Evolutionary conservation across 2,329 filamentous ascomycete species (phyloP).

Genomic region (Colletotrichum truncatum): DNA sequence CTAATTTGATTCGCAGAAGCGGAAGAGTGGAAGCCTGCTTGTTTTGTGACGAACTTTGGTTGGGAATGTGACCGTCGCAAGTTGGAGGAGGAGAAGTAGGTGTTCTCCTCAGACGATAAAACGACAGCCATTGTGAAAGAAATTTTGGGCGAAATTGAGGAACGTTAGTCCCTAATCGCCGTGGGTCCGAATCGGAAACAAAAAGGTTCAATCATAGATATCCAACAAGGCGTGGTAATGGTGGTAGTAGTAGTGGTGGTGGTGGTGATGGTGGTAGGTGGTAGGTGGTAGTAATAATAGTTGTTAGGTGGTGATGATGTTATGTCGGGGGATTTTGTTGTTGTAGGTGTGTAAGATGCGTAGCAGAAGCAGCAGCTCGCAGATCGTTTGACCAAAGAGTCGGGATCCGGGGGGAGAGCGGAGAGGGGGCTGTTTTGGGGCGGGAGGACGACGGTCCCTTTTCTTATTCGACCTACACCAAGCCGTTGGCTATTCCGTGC

Average conservation of each 20-base stretch:
- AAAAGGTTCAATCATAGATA: conserved; percentile 22
- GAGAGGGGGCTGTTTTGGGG: conserved; percentile 13
- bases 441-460: conserved; percentile 27
- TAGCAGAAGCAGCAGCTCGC: conserved; percentile 9
- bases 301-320: no score
- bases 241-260: background rate
- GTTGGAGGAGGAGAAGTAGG: conserved; percentile 62
- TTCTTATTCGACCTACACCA: conserved; percentile 31
- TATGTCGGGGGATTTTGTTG: no score
- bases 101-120: conserved; percentile 64
- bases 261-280: background rate
- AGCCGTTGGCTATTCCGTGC: conserved; percentile 28
- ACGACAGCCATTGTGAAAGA: conserved; percentile 61
- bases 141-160: conserved; percentile 18
- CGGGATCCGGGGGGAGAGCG: conserved; percentile 18
- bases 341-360: background rate
- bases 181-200: background rate
- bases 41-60: conserved; percentile 59
- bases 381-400: conserved; percentile 23
- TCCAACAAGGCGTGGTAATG: background rate
- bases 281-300: no score
- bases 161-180: conserved; percentile 26
- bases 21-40: conserved; percentile 53
- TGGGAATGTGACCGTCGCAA: conserved; percentile 70
- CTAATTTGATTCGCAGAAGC: conserved; percentile 55